phyloP scores from a whole-genome alignment of 148 eudicot genomes.

The Oxyria digyna region DNA sequence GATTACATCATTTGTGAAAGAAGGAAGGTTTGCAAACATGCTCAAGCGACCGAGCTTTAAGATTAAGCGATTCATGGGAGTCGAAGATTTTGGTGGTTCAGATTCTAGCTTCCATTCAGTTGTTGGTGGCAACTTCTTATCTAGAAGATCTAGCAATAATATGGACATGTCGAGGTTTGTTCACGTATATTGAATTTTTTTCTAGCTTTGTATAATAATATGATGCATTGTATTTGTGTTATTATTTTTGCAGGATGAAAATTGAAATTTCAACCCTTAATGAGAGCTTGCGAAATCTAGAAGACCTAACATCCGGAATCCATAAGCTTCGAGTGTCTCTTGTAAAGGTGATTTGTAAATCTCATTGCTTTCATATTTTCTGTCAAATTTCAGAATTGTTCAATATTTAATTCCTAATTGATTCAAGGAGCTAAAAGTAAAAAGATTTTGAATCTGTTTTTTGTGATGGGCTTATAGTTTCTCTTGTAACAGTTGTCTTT shows the following conservation, averaged over 20 bases:
- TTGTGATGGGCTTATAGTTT: too few species aligned
- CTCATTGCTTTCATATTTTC: not conserved
- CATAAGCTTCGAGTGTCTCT: constrained; percentile 2
- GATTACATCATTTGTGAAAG: not conserved
- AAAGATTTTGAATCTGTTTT: too few species aligned
- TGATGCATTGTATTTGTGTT: too few species aligned
- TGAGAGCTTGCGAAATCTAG: not conserved
- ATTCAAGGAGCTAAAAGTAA: too few species aligned
- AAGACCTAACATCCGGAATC: constrained; percentile 4
- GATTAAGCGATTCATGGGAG: not conserved
- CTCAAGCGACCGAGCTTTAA: not conserved
- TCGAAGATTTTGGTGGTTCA: not conserved
- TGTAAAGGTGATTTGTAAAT: not conserved
- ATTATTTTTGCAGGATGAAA: not conserved
- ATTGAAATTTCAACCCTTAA: not conserved
- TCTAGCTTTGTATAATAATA: too few species aligned
- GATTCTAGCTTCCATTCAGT: not conserved
- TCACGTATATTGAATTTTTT: too few species aligned
- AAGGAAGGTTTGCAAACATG: not conserved
- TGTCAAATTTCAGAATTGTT: too few species aligned
- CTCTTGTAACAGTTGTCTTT: too few species aligned
- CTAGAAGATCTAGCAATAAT: not conserved
- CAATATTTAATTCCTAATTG: too few species aligned
- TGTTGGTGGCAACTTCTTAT: not conserved
- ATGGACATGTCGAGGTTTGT: constrained; percentile 1